A percentile compares a stretch with the other conserved stretches of the same genome.
Conservation (phyloP, 2,329 filamentous ascomycete species). For the Knoxdaviesia capensis region DNA sequence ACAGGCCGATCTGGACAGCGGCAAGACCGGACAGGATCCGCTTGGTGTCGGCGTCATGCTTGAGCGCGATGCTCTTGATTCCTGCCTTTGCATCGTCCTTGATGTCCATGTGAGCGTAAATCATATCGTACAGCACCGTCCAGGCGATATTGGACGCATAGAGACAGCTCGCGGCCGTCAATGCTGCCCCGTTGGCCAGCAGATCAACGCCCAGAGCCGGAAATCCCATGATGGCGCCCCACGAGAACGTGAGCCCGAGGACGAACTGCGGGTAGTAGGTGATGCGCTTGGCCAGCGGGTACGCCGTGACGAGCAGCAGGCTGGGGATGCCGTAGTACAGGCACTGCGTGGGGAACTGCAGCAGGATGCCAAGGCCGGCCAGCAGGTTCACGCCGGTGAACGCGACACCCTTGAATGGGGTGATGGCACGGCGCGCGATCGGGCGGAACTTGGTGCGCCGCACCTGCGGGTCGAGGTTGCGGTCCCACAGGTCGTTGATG, state of each 20-base stretch:
- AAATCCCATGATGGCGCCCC: conserved; percentile 78
- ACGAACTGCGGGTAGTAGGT: conserved; percentile 78
- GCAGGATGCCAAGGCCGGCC: conserved; percentile 48
- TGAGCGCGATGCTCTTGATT: conserved; percentile 73
- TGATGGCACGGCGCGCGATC: conserved; percentile 60
- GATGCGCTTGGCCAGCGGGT: conserved; percentile 68
- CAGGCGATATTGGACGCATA: conserved; percentile 67
- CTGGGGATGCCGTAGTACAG: conserved; percentile 63
- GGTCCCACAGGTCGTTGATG: conserved; percentile 82
- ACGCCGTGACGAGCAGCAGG: conserved; percentile 50
- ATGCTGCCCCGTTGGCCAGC: conserved; percentile 38
- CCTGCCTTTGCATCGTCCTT: conserved; percentile 70
- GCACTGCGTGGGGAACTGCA: conserved; percentile 57
- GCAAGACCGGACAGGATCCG: conserved; percentile 52
- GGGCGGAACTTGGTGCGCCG: conserved; percentile 57
- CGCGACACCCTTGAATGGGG: conserved; percentile 46
- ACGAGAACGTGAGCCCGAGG: conserved; percentile 69
- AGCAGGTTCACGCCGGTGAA: conserved; percentile 61
- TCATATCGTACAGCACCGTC: conserved; percentile 83
- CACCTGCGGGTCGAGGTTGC: conserved; percentile 68
- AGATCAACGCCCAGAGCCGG: conserved; percentile 64
- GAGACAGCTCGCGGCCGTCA: conserved; percentile 45
- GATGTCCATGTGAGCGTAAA: conserved; percentile 85
- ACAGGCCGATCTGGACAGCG: conserved; percentile 44
- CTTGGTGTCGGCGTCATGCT: conserved; percentile 62